Evolutionary conservation across 768 basidiomycete genomes (phyloP).

Genomic region (Chiua virens): DNA sequence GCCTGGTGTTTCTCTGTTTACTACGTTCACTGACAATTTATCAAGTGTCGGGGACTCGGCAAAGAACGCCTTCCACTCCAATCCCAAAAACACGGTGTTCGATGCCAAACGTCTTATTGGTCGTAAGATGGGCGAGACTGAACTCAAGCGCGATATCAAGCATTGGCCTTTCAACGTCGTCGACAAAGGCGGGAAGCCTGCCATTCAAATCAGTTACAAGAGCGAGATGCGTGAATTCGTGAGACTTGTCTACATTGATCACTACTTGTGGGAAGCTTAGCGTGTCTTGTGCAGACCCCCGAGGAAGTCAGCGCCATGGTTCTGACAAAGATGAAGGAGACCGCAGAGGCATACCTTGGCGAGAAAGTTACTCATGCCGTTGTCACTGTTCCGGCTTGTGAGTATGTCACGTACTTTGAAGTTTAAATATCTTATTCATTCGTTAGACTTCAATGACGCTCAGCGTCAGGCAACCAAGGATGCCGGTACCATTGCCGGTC

Average conservation of each 20-base stretch:
- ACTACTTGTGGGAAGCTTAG: background rate
- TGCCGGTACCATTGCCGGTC: constrained; percentile 92
- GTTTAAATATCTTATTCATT: constrained; percentile 11
- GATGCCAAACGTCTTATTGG: constrained; percentile 97
- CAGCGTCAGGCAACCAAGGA: constrained; percentile 99
- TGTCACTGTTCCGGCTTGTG: constrained; percentile 95
- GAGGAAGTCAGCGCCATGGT: constrained; percentile 98
- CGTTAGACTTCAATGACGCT: constrained; percentile 96
- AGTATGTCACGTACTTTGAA: constrained; percentile 24
- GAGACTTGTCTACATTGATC: constrained; percentile 31
- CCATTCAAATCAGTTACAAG: constrained; percentile 76
- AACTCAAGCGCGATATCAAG: constrained; percentile 80
- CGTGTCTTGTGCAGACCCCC: constrained; percentile 56
- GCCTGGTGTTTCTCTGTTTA: background rate
- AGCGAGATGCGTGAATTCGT: constrained; percentile 82
- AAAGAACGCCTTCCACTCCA: constrained; percentile 92
- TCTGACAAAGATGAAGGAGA: constrained; percentile 98
- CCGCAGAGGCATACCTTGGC: constrained; percentile 96
- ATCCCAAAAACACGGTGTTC: constrained; percentile 93
- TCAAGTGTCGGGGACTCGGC: constrained; percentile 85
- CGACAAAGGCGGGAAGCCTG: constrained; percentile 81
- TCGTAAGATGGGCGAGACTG: constrained; percentile 77
- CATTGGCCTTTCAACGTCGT: constrained; percentile 88
- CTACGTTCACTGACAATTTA: background rate
- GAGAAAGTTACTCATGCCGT: constrained; percentile 96